Evolutionary conservation across 192 early-diverging fungal species (phyloP).

Genomic region (Lobulomyces angularis): DNA sequence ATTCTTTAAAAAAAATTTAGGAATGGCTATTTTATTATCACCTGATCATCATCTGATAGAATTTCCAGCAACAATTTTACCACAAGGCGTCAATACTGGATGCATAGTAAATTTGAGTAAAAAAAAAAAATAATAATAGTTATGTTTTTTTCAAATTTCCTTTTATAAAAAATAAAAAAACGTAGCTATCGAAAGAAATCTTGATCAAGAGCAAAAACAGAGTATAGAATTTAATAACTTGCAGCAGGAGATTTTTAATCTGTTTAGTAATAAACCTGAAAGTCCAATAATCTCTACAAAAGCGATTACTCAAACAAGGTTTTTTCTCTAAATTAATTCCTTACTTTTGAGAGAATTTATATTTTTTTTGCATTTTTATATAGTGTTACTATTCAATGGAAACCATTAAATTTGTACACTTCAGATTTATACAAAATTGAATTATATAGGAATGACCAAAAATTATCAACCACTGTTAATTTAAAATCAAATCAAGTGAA

Average conservation of each 20-base stretch:
- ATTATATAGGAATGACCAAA: conserved; percentile 79
- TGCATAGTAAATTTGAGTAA: conserved; percentile 97
- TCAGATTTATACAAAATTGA: conserved; percentile 77
- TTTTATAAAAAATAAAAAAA: no score
- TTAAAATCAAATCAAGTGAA: conserved; percentile 10
- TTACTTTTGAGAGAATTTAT: no score
- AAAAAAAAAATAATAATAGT: no score
- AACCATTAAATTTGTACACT: conserved; percentile 67
- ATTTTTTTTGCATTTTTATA: no score
- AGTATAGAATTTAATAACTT: conserved; percentile 69
- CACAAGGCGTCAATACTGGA: conserved; percentile 80
- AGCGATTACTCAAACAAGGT: conserved; percentile 61
- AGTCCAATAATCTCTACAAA: conserved; percentile 66
- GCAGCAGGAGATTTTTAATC: conserved; percentile 71
- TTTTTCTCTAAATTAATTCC: no score
- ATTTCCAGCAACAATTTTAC: conserved; percentile 91
- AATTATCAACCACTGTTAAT: conserved; percentile 51
- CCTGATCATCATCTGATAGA: conserved; percentile 98
- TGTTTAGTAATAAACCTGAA: conserved; percentile 68
- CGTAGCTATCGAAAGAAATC: conserved; percentile 84
- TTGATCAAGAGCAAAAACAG: conserved; percentile 68
- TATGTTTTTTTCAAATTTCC: no score
- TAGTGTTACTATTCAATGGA: conserved; percentile 74
- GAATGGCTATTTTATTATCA: conserved; percentile 75
- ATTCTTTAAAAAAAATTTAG: background rate